Evolutionary conservation across 2,329 filamentous ascomycete genomes (phyloP).

Genomic region (Aureobasidium zeae): DNA sequence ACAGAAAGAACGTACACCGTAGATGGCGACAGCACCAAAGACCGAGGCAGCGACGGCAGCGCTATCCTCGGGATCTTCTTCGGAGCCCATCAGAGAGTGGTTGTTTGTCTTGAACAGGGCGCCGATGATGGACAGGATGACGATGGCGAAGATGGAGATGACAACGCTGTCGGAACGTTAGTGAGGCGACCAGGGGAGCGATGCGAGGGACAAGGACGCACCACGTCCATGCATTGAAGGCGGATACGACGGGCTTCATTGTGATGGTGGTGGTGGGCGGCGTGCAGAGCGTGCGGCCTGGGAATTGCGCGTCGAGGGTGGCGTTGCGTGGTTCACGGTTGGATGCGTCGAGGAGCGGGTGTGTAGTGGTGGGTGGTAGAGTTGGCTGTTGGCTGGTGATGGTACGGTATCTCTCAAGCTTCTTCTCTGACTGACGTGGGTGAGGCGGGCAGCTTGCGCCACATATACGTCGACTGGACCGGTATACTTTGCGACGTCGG

Average conservation of each 20-base stretch:
- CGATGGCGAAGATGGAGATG: constrained; percentile 54
- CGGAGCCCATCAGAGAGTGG: constrained; percentile 72
- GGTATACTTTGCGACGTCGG: not conserved
- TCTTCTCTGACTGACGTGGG: too few species aligned
- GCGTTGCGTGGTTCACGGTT: not conserved
- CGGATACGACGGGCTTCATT: constrained; percentile 93
- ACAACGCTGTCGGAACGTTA: constrained; percentile 51
- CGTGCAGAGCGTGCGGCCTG: too few species aligned
- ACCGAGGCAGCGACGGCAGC: constrained; percentile 72
- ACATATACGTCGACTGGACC: too few species aligned
- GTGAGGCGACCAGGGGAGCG: not conserved
- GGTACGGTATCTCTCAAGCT: too few species aligned
- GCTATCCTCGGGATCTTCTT: constrained; percentile 54
- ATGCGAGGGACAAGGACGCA: constrained; percentile 39
- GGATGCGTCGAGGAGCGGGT: not conserved
- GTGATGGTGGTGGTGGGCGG: constrained; percentile 28
- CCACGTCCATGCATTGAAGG: constrained; percentile 93
- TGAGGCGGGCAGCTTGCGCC: too few species aligned
- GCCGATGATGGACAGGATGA: constrained; percentile 57
- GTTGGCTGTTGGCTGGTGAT: too few species aligned
- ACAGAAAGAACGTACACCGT: constrained; percentile 56
- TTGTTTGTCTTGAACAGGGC: constrained; percentile 68
- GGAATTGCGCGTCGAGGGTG: not conserved
- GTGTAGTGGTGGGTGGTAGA: too few species aligned
- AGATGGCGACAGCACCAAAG: constrained; percentile 81